Percentiles rank a stretch among this genome's conserved stretches.
phyloP scores from a whole-genome alignment of 805 yeast species.

The Starmerella khaoyaiensis region DNA sequence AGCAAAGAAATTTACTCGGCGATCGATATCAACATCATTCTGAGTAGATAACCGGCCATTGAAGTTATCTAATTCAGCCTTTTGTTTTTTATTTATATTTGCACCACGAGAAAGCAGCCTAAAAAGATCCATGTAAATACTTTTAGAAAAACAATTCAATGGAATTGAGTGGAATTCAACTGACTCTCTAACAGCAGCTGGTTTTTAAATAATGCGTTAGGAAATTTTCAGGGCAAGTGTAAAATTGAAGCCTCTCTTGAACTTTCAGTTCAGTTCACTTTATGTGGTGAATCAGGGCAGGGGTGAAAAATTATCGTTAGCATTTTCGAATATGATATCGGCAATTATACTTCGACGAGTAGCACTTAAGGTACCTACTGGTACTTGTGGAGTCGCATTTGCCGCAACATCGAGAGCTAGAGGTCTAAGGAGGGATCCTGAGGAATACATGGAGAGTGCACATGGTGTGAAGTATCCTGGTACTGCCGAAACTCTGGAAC shows the following conservation, averaged over 20 bases:
- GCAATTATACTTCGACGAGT: neutral
- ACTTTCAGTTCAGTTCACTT: no score
- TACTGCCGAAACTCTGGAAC: conserved; percentile 36
- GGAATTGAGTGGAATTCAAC: neutral
- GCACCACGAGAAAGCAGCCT: conserved; percentile 80
- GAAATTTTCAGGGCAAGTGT: no score
- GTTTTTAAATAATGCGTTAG: no score
- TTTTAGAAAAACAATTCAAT: neutral
- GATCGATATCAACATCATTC: conserved; percentile 40
- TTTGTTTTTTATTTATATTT: conserved; percentile 42
- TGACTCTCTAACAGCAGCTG: no score
- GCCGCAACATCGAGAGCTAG: conserved; percentile 11
- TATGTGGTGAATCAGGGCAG: no score
- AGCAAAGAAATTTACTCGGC: conserved; percentile 69
- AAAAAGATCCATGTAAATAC: conserved; percentile 75
- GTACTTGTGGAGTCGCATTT: conserved; percentile 8
- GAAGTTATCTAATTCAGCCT: conserved; percentile 25
- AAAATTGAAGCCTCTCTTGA: no score
- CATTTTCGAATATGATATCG: no score
- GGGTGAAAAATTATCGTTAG: conserved; percentile 4
- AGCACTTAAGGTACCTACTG: conserved; percentile 1
- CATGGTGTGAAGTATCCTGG: conserved; percentile 45
- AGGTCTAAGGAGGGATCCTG: conserved; percentile 21
- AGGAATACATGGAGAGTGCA: conserved; percentile 31
- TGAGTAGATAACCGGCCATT: conserved; percentile 19